Base-by-base conservation (phyloP, 164 flowering plant genomes). In the Chimonanthus salicifolius region DNA sequence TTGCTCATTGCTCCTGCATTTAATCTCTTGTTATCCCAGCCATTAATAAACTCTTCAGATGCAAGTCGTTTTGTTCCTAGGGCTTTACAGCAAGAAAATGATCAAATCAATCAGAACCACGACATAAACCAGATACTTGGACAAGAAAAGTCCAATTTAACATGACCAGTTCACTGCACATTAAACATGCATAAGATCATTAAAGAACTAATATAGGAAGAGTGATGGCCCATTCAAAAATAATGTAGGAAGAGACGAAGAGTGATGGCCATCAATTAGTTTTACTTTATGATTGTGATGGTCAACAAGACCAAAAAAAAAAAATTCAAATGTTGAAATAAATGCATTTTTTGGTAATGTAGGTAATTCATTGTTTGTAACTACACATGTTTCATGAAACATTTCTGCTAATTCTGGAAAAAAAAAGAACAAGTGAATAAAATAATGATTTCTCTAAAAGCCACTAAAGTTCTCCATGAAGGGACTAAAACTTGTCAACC, bases 61-160 rank as follows among this genome's bases (percentile, higher is more conserved):
- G 98, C 98, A 75, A 89, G 72, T 46, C 98, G 84, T 75, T 94
- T 94, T 54, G 87, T 88, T 80, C 98, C 98, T 79, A 85, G 85
- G 21, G 93, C 96, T 92, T 72, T 75, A 79, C n/a, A 48, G 15
- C 50, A 60, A 62, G 46, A 73, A 64, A 76, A 70, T 64, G 7
- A 44, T 11, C 2, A 20, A 33, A 75, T 62, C 7, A 33, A 64
- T 64, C 71, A 75, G 71, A 47, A 50, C 63, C 21, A 21, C 6
- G 48, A 11, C 49, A 71, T 51, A 62, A 54, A 47, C 10, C n/a
- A 51, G 43, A 71, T 48, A 13, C 51, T 15, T 45, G 3, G 13
- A 21, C 5, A 65, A 13, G 20, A 65, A 5, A 13, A 63, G 9
- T 60, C 13, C 68, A 58, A 33, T 62, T 63, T 47, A 46, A 13